Conservation (phyloP, 495 filamentous ascomycete species). For the Immersiella caudata region DNA sequence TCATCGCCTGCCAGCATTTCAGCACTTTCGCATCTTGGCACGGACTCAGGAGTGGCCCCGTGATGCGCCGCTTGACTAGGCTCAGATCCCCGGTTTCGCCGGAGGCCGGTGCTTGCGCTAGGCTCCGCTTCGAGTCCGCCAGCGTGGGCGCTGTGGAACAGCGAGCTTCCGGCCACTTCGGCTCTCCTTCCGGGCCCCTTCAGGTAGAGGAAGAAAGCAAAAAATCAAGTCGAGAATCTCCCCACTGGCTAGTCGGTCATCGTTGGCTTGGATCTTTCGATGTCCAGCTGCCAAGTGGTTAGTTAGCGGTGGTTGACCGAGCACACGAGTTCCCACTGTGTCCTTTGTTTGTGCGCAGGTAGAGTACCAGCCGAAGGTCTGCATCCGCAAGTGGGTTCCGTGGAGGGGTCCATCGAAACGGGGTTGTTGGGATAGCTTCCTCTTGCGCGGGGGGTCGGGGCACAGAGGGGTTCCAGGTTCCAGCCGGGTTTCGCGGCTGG, state of each 20-base stretch:
- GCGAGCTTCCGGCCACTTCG: slow-evolving; percentile 20
- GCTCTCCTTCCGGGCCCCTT: slow-evolving; percentile 25
- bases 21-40: slow-evolving; percentile 17
- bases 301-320: background rate
- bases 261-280: background rate
- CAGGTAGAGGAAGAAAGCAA: background rate
- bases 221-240: background rate
- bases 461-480: background rate
- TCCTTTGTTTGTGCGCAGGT: background rate
- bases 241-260: background rate
- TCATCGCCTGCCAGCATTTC: slow-evolving; percentile 8
- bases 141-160: slow-evolving; percentile 28
- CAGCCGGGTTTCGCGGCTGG: background rate
- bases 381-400: background rate
- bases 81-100: slow-evolving; percentile 17
- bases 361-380: background rate
- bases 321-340: background rate
- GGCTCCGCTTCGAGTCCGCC: slow-evolving; percentile 16
- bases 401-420: background rate
- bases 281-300: background rate
- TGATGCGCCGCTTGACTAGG: slow-evolving; percentile 33
- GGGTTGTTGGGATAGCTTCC: background rate
- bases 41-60: slow-evolving; percentile 23
- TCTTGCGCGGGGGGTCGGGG: background rate
- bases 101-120: slow-evolving; percentile 20